These are phyloP conservation scores for Dendrocalamus sinicus DNA, from an alignment of 176 grass and related monocot species.

Conservation along the genomic window DNA sequence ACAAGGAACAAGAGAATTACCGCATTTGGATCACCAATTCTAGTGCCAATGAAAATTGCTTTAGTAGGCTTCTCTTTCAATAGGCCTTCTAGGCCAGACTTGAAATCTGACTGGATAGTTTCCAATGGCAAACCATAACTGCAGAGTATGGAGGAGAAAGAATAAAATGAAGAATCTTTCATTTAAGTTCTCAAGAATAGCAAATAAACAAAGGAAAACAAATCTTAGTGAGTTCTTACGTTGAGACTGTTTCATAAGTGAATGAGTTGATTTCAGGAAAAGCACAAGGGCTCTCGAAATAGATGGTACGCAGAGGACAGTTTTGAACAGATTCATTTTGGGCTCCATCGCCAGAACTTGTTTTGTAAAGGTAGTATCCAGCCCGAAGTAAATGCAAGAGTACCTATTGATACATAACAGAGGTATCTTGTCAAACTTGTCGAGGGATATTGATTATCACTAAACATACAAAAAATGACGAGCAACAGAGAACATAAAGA, in stretches of 20 bases:
- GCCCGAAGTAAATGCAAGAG: slow-evolving; percentile 95
- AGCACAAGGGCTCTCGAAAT: slow-evolving; percentile 91
- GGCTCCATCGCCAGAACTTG: slow-evolving; percentile 44
- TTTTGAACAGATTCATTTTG: slow-evolving; percentile 59
- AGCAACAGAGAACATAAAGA: slow-evolving; percentile 41
- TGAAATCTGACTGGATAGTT: slow-evolving; percentile 91
- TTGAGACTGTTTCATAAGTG: slow-evolving; percentile 84
- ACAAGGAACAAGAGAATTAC: slow-evolving; percentile 54
- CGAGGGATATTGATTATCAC: slow-evolving; percentile 11
- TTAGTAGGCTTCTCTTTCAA: slow-evolving; percentile 80
- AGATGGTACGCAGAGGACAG: slow-evolving; percentile 91
- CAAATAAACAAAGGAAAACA: slow-evolving; percentile 34
- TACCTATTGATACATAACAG: slow-evolving; percentile 57
- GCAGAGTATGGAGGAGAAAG: slow-evolving; percentile 35
- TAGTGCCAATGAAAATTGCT: slow-evolving; percentile 99
- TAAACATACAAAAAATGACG: slow-evolving; percentile 29
- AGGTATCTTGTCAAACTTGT: slow-evolving; percentile 35
- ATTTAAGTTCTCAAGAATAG: slow-evolving; percentile 39
- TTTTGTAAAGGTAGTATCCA: slow-evolving; percentile 91
- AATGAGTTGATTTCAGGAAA: slow-evolving; percentile 97
- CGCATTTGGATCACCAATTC: slow-evolving; percentile 99
- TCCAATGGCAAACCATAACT: slow-evolving; percentile 94
- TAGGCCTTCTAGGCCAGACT: slow-evolving; percentile 86
- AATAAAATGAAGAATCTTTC: slow-evolving; percentile 18
- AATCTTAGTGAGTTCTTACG: slow-evolving; percentile 56